These are phyloP conservation scores for Zea mays DNA, from an alignment of 176 grass and related monocot genomes.

Conservation along the genomic window DNA sequence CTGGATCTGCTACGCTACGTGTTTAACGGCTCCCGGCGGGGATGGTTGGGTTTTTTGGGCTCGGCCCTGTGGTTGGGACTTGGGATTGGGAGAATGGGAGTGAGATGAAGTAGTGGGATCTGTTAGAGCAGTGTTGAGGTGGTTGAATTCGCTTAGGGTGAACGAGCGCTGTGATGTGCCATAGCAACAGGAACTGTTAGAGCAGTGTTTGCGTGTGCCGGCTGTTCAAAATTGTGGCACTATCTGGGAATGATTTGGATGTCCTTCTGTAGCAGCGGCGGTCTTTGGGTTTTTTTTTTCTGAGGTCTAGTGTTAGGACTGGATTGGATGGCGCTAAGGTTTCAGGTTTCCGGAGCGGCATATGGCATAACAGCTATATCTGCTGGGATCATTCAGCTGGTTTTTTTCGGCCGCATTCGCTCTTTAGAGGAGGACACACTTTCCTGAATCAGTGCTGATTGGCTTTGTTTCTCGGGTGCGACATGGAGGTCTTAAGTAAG, in stretches of 20 bases:
- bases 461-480: slow-evolving; percentile 3
- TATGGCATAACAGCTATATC: not conserved
- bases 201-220: not conserved
- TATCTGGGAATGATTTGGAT: not conserved
- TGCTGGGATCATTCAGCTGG: not conserved
- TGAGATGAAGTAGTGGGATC: slow-evolving; percentile 30
- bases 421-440: slow-evolving; percentile 8
- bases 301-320: slow-evolving; percentile 14
- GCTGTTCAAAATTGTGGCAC: not conserved
- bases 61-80: not conserved
- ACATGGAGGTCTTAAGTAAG: slow-evolving; percentile 3
- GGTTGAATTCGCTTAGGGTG: not conserved
- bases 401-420: slow-evolving; percentile 20
- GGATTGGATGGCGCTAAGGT: not conserved
- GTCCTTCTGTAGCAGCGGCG: not conserved
- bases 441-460: slow-evolving; percentile 7
- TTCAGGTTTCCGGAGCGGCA: not conserved
- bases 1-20: slow-evolving; percentile 24
- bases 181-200: not conserved
- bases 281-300: not conserved
- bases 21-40: not conserved
- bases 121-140: not conserved
- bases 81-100: not conserved
- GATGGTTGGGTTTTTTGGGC: not conserved
- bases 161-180: not conserved